These are phyloP conservation scores for Pinus albicaulis DNA, from an alignment of 75 land plant genomes.

Conservation along the genomic window DNA sequence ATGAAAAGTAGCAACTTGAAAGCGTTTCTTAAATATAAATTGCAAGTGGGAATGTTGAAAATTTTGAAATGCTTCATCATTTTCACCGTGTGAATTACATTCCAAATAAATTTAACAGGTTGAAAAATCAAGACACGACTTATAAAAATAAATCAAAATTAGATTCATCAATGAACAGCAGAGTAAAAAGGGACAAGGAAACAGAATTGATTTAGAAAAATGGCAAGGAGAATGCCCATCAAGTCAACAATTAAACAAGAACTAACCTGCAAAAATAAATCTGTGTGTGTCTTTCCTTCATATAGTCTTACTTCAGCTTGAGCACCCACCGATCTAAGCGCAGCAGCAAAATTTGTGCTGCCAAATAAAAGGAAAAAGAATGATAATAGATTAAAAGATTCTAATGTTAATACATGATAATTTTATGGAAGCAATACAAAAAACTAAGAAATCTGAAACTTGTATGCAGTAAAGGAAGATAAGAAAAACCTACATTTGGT, in stretches of 20 bases:
- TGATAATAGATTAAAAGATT: not conserved
- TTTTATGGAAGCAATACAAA: not conserved
- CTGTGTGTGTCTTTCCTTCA: slow-evolving; percentile 91
- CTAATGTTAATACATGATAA: not conserved
- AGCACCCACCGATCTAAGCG: slow-evolving; percentile 58
- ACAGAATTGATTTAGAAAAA: not conserved
- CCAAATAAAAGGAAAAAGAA: slow-evolving; percentile 1
- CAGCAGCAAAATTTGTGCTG: slow-evolving; percentile 81
- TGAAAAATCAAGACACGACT: not conserved
- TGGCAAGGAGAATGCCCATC: not conserved
- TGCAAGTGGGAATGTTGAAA: not conserved
- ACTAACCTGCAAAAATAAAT: slow-evolving; percentile 83
- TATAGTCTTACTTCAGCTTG: slow-evolving; percentile 49
- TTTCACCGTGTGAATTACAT: no score
- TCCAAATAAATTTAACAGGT: not conserved
- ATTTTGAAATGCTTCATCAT: not conserved
- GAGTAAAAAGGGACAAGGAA: not conserved
- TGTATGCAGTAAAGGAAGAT: not conserved
- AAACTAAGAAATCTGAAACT: not conserved
- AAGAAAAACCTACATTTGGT: not conserved
- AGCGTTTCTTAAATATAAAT: not conserved
- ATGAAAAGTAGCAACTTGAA: not conserved
- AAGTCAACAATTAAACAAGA: not conserved
- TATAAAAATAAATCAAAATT: not conserved
- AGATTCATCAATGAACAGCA: not conserved